phyloP scores from a whole-genome alignment of 495 filamentous ascomycete genomes.

The Copromyces sp. region DNA sequence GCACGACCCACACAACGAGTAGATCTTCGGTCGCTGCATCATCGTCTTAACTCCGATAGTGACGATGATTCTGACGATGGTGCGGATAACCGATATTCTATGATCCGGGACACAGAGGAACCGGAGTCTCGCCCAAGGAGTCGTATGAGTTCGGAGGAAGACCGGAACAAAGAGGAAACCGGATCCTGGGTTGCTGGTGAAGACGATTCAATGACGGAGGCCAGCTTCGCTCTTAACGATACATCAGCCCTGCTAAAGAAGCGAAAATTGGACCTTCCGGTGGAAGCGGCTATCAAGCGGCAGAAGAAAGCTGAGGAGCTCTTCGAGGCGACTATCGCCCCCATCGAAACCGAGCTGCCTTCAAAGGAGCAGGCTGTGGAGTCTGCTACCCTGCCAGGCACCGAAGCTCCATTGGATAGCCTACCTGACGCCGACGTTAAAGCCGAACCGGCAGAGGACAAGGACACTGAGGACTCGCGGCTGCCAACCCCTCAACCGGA shows the following conservation, averaged over 20 bases:
- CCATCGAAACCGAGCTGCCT: conserved; percentile 39
- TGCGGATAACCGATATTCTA: conserved; percentile 36
- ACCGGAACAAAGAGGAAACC: conserved; percentile 54
- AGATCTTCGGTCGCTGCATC: conserved; percentile 42
- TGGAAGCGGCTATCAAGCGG: conserved; percentile 55
- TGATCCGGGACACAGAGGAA: conserved; percentile 67
- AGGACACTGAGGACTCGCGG: conserved; percentile 32
- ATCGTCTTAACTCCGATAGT: conserved; percentile 43
- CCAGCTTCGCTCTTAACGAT: conserved; percentile 38
- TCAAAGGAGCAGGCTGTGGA: conserved; percentile 25
- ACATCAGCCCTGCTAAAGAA: conserved; percentile 44
- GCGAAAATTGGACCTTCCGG: conserved; percentile 54
- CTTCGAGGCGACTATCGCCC: conserved; percentile 51
- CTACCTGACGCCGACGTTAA: background rate
- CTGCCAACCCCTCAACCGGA: conserved; percentile 32
- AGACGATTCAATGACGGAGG: conserved; percentile 48
- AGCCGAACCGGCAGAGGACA: conserved; percentile 22
- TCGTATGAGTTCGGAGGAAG: conserved; percentile 60
- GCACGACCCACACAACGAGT: conserved; percentile 41
- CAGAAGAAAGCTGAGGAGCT: conserved; percentile 66
- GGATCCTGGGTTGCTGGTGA: conserved; percentile 32
- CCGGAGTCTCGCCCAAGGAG: conserved; percentile 72
- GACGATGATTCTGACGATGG: conserved; percentile 48
- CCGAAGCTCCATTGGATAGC: background rate
- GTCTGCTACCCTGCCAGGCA: conserved; percentile 28